Evolutionary conservation across 306 rosid genomes (phyloP).

Genomic region (Dicorynia guianensis): DNA sequence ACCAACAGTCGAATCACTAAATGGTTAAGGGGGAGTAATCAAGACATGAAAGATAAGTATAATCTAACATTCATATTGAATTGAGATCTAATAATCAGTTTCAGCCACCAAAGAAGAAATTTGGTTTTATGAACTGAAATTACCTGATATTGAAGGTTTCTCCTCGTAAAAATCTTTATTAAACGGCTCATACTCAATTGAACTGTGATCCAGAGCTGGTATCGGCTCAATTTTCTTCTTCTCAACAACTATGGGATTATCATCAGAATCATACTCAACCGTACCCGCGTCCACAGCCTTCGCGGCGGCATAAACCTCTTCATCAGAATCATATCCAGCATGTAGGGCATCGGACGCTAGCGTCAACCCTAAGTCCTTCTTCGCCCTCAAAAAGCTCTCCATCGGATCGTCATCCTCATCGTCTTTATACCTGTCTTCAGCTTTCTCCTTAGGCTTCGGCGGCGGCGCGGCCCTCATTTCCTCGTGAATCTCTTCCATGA

Average conservation of each 20-base stretch:
- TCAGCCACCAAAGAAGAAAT: background rate
- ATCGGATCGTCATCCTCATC: constrained; percentile 90
- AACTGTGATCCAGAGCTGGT: constrained; percentile 83
- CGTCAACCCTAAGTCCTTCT: constrained; percentile 85
- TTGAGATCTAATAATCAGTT: background rate
- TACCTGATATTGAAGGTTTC: constrained; percentile 82
- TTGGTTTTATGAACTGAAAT: background rate
- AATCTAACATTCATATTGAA: background rate
- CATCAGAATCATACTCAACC: constrained; percentile 94
- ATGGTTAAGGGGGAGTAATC: background rate
- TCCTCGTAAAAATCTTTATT: constrained; percentile 94
- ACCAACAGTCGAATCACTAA: background rate
- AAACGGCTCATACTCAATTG: constrained; percentile 83
- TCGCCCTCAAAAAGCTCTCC: constrained; percentile 91
- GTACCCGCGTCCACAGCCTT: constrained; percentile 93
- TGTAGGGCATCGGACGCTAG: constrained; percentile 86
- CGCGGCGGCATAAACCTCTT: constrained; percentile 99
- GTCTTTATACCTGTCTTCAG: constrained; percentile 72
- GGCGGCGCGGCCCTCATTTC: constrained; percentile 85
- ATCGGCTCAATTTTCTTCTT: constrained; percentile 92
- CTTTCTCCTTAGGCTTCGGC: constrained; percentile 72
- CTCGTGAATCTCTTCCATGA: constrained; percentile 93
- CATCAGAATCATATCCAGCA: constrained; percentile 94
- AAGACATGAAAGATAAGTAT: constrained; percentile 1
- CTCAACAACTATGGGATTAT: constrained; percentile 78